Conservation (phyloP, 2,329 filamentous ascomycete genomes). For the Cladosporium sp. region DNA sequence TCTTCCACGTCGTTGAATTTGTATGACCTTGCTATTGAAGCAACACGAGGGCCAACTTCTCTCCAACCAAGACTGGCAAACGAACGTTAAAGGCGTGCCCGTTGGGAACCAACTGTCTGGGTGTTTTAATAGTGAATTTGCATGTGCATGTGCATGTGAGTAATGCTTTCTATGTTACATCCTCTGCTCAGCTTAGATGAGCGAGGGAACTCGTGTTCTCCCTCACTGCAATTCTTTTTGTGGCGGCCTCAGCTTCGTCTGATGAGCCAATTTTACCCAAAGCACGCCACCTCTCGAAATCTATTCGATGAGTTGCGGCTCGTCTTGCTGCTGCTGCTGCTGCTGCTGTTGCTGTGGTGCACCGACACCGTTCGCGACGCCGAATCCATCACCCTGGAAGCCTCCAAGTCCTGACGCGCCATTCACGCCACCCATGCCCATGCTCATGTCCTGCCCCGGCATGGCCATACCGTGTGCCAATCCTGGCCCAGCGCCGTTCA, state of each 20-base stretch:
- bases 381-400: background rate
- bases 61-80: background rate
- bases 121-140: background rate
- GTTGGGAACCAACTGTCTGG: background rate
- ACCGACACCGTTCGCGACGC: background rate
- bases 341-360: background rate
- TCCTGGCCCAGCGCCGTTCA: background rate
- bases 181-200: background rate
- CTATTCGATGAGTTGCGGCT: slow-evolving; percentile 4
- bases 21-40: background rate
- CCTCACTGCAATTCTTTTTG: background rate
- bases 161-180: background rate
- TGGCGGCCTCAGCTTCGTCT: background rate
- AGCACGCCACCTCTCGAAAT: background rate
- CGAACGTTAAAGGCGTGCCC: background rate
- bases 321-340: slow-evolving; percentile 1
- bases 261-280: background rate
- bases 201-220: background rate
- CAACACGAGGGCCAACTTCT: background rate
- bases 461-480: background rate
- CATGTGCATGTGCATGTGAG: background rate
- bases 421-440: slow-evolving; percentile 4
- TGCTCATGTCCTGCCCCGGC: background rate
- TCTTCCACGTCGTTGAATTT: background rate
- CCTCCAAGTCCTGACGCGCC: background rate